Conservation (phyloP, 352 stramenopile genomes). For the Phytophthora colocasiae region DNA sequence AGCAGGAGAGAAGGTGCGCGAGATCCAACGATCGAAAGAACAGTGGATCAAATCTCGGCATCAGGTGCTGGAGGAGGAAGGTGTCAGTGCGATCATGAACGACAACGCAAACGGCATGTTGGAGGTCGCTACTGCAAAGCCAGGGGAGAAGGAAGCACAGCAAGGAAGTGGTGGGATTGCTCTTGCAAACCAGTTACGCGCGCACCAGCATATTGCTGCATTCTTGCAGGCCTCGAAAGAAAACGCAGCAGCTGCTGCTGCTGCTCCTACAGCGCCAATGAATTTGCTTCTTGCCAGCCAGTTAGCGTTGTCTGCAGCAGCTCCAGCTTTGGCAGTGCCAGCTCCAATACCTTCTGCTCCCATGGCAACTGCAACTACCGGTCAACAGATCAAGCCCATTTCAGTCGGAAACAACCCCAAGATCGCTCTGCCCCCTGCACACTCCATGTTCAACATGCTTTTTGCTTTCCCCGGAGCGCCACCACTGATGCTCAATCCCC, state of each 20-base stretch:
- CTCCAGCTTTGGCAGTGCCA: conserved; percentile 17
- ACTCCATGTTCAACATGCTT: conserved; percentile 48
- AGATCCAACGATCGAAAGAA: conserved; percentile 66
- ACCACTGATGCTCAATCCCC: conserved; percentile 38
- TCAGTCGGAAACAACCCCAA: conserved; percentile 30
- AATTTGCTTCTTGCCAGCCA: conserved; percentile 30
- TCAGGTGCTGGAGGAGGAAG: conserved; percentile 69
- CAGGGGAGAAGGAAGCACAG: conserved; percentile 18
- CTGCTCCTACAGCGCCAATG: conserved; percentile 13
- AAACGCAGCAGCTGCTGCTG: background rate
- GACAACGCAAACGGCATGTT: conserved; percentile 46
- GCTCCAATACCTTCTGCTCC: conserved; percentile 10
- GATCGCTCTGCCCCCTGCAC: conserved; percentile 49
- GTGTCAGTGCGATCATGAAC: conserved; percentile 57
- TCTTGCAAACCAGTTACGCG: conserved; percentile 38
- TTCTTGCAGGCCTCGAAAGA: conserved; percentile 33
- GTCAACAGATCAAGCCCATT: conserved; percentile 31
- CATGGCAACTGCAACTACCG: background rate
- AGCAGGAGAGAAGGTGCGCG: conserved; percentile 55
- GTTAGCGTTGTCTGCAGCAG: conserved; percentile 20
- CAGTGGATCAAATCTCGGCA: conserved; percentile 65
- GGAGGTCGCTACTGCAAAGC: conserved; percentile 24
- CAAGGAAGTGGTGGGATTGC: conserved; percentile 33
- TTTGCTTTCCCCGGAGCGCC: conserved; percentile 44
- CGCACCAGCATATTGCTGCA: conserved; percentile 39